These are phyloP conservation scores for Ilyonectria mors-panacis DNA, from an alignment of 2,329 filamentous ascomycete species.

Conservation along the genomic window DNA sequence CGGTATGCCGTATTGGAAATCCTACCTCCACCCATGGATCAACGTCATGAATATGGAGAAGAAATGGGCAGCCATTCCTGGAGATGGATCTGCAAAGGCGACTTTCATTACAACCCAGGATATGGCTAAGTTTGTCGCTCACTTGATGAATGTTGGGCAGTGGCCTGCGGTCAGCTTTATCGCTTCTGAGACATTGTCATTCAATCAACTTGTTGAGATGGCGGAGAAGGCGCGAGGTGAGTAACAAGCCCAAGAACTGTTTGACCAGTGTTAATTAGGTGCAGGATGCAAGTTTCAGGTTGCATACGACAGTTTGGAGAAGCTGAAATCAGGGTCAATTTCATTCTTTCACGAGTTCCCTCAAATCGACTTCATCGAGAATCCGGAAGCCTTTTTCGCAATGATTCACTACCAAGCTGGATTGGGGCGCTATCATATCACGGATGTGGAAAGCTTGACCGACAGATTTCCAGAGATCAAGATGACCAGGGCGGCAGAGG, in stretches of 20 bases:
- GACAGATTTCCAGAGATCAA: conserved; percentile 34
- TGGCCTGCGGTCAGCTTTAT: conserved; percentile 36
- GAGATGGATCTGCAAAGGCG: conserved; percentile 27
- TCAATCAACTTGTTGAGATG: conserved; percentile 28
- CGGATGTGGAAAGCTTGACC: conserved; percentile 19
- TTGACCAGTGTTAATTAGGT: fast-evolving
- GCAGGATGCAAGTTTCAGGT: conserved; percentile 36
- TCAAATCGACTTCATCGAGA: conserved; percentile 30
- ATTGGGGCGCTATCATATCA: conserved; percentile 29
- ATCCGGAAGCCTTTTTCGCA: conserved; percentile 40
- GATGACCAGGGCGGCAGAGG: conserved; percentile 28
- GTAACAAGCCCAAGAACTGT: fast-evolving
- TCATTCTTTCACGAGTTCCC: conserved; percentile 43
- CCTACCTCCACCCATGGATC: conserved; percentile 42
- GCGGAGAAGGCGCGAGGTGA: conserved; percentile 37
- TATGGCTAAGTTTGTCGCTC: conserved; percentile 33
- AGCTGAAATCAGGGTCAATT: conserved; percentile 42
- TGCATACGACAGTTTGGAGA: conserved; percentile 37
- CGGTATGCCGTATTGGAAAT: conserved; percentile 42
- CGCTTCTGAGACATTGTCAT: conserved; percentile 24
- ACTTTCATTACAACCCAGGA: conserved; percentile 44
- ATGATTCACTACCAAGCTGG: conserved; percentile 39
- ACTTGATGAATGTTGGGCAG: conserved; percentile 33
- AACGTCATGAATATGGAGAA: conserved; percentile 41
- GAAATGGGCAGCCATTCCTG: conserved; percentile 42